Evolutionary conservation across 257 asterid genomes (phyloP), one percentile per base, ranked within the genome.

Genomic region (Primulina eburnea): DNA sequence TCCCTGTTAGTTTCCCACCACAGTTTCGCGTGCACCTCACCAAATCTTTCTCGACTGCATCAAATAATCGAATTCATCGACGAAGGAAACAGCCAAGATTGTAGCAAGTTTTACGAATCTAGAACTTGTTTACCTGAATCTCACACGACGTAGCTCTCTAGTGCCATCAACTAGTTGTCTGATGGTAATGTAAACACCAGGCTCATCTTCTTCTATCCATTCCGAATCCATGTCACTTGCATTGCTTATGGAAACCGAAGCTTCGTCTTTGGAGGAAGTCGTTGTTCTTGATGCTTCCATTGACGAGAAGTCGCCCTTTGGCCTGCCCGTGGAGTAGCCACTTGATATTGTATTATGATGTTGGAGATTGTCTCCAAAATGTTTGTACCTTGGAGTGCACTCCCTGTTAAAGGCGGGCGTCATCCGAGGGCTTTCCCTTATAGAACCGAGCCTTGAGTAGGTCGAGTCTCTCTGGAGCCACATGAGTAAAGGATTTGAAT

Each of bases 1-100:
- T 90, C 96, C 78, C 95, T 81, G 91, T 93, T 90, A 69, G 88
- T 78, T 75, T 93, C 99, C 99, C 97, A 93, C 99, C 99, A 93
- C 47, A 69, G 82, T 84, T 90, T 93, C 1, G 99, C 99, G 0
- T 87, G 88, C 73, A 83, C 91, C 78, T 93, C 99, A 3, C 96
- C 99, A 10, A 89, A 93, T 71, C 71, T 87, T 40, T 90, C 99
- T 0, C 99, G 97, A 78, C 99, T 93, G 87, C 70, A 62, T 28
- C 16, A 40, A 8, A 10, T 40, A 8, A 40, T 9, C 3, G 8
- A 50, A 50, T 50, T 16, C 2, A 6, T 50, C 21, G 8, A 50
- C 17, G 20, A 12, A 14, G 6, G 14, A 43, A 43, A 43, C 55
- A 9, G 17, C 55, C 18, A 12, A 43, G 55, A 43, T 14, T 43